Base-by-base conservation (phyloP, 2,329 filamentous ascomycete species). In the Hymenoscyphus fructigenus region DNA sequence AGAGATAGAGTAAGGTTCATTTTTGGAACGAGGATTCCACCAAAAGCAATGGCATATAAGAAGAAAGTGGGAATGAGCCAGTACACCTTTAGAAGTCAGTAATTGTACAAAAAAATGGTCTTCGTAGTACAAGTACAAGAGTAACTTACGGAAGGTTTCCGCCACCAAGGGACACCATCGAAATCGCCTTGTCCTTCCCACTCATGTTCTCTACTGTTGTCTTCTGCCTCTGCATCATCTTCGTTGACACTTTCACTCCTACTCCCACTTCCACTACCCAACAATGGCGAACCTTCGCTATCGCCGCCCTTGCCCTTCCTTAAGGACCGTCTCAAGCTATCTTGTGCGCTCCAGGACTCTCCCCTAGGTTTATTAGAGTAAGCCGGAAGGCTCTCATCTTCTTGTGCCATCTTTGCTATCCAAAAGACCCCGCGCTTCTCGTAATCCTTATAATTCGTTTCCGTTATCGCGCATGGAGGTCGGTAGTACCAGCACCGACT, bases 21-120 rank as follows among this genome's bases (percentile, higher is more conserved):
- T 76, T 91, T 95, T 10, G 94, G 93, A 9, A 97, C 91, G 7
- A 95, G 82, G 6, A 91, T 85, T 64, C 92, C 92, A 36, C 94
- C 95, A 76, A 95, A 94, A 0, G 93, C 93, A 62, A 96, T 81
- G 0, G 92, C 92, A 75, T 92, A 94, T 56, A 97, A 78, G 63
- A 91, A 83, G 77, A 93, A 95, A 0, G 93, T 91, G 0, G 85
- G 86, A 7, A 98, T 77, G 4, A 98, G 82, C 91, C 93, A 98
- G 77, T 84, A 91, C 61, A 96, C 86, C 91, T 91, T 66, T 38
- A 15, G 15, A 34, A n/a, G 67, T 78, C 69, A 78, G 75, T 61
- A 59, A 56, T 59, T 41, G 29, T 26, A 62, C 59, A 64, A 56
- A 34, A 50, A 9, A n/a, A 23, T n/a, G 9, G 29, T 32, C 29